phyloP scores from a whole-genome alignment of 345 rosid genomes.

The Gossypium bickii region DNA sequence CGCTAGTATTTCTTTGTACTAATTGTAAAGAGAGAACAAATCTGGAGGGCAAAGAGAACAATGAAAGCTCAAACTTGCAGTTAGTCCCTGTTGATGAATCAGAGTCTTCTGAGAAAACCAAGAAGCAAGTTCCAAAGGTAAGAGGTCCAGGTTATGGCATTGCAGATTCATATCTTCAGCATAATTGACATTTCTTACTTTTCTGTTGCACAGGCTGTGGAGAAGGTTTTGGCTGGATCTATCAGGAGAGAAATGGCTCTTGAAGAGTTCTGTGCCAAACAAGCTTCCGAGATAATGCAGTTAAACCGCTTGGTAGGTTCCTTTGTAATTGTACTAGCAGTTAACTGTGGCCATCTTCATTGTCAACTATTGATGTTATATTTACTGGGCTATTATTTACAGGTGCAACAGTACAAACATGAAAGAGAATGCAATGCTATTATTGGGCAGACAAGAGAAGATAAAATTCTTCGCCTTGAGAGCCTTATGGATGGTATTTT shows the following conservation, averaged over 20 bases:
- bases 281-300: slow-evolving; percentile 78
- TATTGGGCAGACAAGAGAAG: slow-evolving; percentile 86
- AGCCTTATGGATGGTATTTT: slow-evolving; percentile 97
- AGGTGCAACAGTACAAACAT: slow-evolving; percentile 98
- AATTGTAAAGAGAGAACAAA: slow-evolving; percentile 49
- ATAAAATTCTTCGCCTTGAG: slow-evolving; percentile 88
- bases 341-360: slow-evolving; percentile 6
- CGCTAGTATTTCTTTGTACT: slow-evolving; percentile 44
- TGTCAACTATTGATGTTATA: slow-evolving; percentile 12
- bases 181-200: slow-evolving; percentile 8
- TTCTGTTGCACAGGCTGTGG: slow-evolving; percentile 68
- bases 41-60: slow-evolving; percentile 40
- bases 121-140: slow-evolving; percentile 79
- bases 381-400: slow-evolving; percentile 22
- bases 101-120: slow-evolving; percentile 59
- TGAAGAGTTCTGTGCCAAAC: slow-evolving; percentile 87
- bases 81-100: slow-evolving; percentile 55
- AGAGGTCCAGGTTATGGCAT: slow-evolving; percentile 16
- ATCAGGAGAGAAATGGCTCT: slow-evolving; percentile 98
- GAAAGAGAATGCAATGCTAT: slow-evolving; percentile 95
- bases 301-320: slow-evolving; percentile 82
- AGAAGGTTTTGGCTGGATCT: slow-evolving; percentile 93
- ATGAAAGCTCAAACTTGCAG: slow-evolving; percentile 52
- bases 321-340: slow-evolving; percentile 17
- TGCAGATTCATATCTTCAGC: not conserved